A percentile compares a stretch with the other conserved stretches of the same genome.
These are phyloP conservation scores for Citropsis articulata DNA, from an alignment of 345 rosid species.

Conservation along the genomic window DNA sequence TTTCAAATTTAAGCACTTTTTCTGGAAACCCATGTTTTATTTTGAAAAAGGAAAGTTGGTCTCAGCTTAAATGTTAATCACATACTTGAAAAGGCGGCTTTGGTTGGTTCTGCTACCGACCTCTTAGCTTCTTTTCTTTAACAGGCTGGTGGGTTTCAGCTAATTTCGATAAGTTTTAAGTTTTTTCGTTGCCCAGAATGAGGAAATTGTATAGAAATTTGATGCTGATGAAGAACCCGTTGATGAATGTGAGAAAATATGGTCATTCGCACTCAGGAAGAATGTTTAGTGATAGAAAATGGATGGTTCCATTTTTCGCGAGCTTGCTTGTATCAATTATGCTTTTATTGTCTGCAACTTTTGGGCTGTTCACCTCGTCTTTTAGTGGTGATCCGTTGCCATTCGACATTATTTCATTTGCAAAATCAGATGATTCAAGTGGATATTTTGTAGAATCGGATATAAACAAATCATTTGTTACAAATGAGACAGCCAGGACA, in stretches of 20 bases:
- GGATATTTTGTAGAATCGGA: constrained; percentile 74
- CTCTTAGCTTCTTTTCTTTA: constrained; percentile 26
- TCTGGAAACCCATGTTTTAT: constrained; percentile 3
- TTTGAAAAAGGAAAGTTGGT: not conserved
- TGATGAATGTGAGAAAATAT: constrained; percentile 49
- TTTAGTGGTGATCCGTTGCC: constrained; percentile 47
- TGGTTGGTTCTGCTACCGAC: constrained; percentile 29
- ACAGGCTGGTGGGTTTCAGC: constrained; percentile 12
- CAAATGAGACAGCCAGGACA: constrained; percentile 14
- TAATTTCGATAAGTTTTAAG: constrained; percentile 3
- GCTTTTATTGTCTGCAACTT: constrained; percentile 46
- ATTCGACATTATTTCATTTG: constrained; percentile 42
- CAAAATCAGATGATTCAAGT: constrained; percentile 47
- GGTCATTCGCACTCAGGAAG: constrained; percentile 61
- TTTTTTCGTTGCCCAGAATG: constrained; percentile 26
- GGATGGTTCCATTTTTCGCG: constrained; percentile 76
- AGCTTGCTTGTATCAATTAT: constrained; percentile 72
- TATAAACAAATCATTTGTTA: constrained; percentile 35
- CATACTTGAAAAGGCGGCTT: constrained; percentile 22
- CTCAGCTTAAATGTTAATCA: constrained; percentile 23
- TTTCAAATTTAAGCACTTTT: not conserved
- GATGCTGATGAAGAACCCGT: constrained; percentile 35
- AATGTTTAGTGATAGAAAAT: constrained; percentile 68
- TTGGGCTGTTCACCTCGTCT: constrained; percentile 40
- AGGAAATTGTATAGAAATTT: constrained; percentile 48